Conservation (phyloP, 768 basidiomycete genomes). For the Hirschioporus abietinus region DNA sequence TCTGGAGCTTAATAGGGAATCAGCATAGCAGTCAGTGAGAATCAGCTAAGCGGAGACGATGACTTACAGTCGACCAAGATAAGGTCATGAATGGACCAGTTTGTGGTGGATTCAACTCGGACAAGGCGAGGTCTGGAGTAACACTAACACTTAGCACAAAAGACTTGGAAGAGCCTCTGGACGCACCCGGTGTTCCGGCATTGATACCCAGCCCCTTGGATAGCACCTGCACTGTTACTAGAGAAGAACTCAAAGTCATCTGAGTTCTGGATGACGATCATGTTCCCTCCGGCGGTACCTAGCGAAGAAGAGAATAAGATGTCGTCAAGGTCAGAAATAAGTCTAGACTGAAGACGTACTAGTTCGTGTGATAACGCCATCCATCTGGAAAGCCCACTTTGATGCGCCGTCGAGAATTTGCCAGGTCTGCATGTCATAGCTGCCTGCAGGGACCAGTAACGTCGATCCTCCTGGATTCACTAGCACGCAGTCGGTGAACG, state of each 20-base stretch:
- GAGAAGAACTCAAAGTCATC: constrained; percentile 28
- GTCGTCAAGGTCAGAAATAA: background rate
- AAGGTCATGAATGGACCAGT: constrained; percentile 27
- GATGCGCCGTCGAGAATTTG: constrained; percentile 21
- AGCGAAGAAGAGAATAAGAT: background rate
- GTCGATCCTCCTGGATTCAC: constrained; percentile 17
- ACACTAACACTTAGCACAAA: background rate
- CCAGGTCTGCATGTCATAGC: constrained; percentile 26
- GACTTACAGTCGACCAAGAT: constrained; percentile 25
- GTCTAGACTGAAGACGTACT: constrained; percentile 9
- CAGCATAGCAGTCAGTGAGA: background rate
- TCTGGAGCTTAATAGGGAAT: constrained; percentile 15
- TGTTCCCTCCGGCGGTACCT: constrained; percentile 23
- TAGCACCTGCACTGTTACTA: constrained; percentile 23
- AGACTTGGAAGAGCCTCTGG: background rate
- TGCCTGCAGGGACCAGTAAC: constrained; percentile 21
- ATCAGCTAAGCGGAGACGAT: background rate
- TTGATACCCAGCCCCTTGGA: constrained; percentile 26
- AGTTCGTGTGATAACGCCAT: constrained; percentile 26
- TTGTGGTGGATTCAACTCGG: constrained; percentile 22
- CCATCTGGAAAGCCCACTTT: constrained; percentile 26
- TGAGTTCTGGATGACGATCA: constrained; percentile 26
- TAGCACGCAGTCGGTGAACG: constrained; percentile 24
- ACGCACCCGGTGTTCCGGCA: constrained; percentile 25
- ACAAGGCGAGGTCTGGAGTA: constrained; percentile 20